These are phyloP conservation scores for Saccharomycopsis sp. DNA, from an alignment of 805 yeast genomes.

Conservation along the genomic window DNA sequence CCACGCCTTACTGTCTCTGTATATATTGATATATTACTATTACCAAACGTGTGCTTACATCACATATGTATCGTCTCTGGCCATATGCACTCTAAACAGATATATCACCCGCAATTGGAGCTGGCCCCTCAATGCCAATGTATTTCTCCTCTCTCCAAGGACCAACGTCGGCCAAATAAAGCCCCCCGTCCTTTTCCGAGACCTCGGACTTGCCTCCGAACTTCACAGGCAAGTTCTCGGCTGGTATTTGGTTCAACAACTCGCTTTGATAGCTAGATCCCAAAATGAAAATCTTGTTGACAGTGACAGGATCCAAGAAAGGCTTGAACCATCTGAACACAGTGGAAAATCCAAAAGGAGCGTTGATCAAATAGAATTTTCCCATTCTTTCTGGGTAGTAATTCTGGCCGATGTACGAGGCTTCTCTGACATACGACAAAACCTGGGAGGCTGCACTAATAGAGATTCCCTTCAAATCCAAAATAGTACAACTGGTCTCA, in stretches of 20 bases:
- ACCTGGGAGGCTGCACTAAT: constrained; percentile 80
- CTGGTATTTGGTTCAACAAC: constrained; percentile 85
- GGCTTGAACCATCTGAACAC: constrained; percentile 90
- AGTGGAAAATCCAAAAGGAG: constrained; percentile 95
- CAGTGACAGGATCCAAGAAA: constrained; percentile 95
- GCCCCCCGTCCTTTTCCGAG: constrained; percentile 64
- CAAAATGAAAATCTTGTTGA: constrained; percentile 84
- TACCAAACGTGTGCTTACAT: no score
- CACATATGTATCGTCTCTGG: no score
- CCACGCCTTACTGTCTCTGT: no score
- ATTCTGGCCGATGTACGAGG: constrained; percentile 91
- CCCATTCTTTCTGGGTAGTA: constrained; percentile 99
- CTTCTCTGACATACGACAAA: constrained; percentile 81
- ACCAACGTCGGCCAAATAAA: constrained; percentile 84
- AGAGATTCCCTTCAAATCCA: constrained; percentile 93
- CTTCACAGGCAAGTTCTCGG: constrained; percentile 83
- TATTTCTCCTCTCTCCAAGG: constrained; percentile 92
- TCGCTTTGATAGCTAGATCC: constrained; percentile 76
- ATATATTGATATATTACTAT: background rate
- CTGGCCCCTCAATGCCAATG: constrained; percentile 94
- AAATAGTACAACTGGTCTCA: constrained; percentile 93
- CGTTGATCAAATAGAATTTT: constrained; percentile 88
- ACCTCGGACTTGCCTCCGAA: constrained; percentile 81
- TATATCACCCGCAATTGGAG: constrained; percentile 47
- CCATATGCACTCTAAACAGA: background rate